These are phyloP conservation scores for Collybia mongolica DNA, from an alignment of 768 basidiomycete species.

Conservation along the genomic window DNA sequence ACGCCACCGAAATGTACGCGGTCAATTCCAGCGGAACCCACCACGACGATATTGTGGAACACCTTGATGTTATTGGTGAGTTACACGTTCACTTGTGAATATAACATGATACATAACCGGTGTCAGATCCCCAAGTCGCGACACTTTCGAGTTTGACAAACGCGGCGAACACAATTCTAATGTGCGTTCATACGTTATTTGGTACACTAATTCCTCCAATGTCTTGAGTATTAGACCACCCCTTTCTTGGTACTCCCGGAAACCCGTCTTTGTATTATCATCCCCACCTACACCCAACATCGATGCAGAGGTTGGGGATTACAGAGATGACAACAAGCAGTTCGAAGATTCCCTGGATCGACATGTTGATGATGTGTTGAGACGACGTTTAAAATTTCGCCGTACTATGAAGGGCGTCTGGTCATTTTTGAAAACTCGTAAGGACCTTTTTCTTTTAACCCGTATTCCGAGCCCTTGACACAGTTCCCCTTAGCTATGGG, in stretches of 20 bases:
- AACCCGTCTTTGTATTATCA: slow-evolving; percentile 60
- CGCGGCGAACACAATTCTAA: slow-evolving; percentile 74
- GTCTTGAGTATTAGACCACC: slow-evolving; percentile 51
- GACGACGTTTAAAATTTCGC: slow-evolving; percentile 54
- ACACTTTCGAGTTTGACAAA: slow-evolving; percentile 77
- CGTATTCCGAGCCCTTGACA: neutral
- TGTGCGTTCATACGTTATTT: slow-evolving; percentile 33
- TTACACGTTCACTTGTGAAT: neutral
- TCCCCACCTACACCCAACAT: slow-evolving; percentile 31
- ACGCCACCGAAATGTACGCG: neutral
- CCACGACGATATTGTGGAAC: slow-evolving; percentile 80
- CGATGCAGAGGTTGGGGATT: slow-evolving; percentile 25
- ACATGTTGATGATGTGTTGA: slow-evolving; percentile 77
- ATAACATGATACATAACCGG: neutral
- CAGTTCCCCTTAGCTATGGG: slow-evolving; percentile 53
- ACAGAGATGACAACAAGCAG: slow-evolving; percentile 16
- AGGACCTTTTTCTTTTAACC: slow-evolving; percentile 15
- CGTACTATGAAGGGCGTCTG: slow-evolving; percentile 70
- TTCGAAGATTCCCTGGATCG: slow-evolving; percentile 57
- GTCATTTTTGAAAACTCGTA: slow-evolving; percentile 84
- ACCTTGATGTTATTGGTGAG: slow-evolving; percentile 77
- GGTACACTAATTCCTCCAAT: neutral
- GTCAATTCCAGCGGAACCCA: slow-evolving; percentile 40
- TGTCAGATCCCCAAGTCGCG: slow-evolving; percentile 67
- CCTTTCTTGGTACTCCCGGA: slow-evolving; percentile 64